Base-by-base conservation (phyloP, 2,329 filamentous ascomycete genomes). In the Calonectria pauciramosa region DNA sequence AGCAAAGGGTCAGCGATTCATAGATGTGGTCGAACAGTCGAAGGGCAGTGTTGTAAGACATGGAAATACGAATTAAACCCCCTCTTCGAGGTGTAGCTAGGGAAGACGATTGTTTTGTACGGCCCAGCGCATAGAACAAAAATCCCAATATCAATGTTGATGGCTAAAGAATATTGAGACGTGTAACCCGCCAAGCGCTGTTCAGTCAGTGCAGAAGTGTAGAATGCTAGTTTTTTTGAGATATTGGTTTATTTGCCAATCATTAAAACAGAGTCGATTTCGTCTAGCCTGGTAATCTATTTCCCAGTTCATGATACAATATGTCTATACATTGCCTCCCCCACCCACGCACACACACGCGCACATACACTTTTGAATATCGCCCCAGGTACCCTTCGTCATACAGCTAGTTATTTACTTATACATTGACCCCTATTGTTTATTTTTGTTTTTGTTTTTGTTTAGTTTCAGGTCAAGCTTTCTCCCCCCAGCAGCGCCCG, bases 401-500 rank as follows among this genome's bases (percentile, higher is more conserved):
- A 52, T 63, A 34, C 67, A 67, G 26, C 41, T 68, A 67, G 26
- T 32, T 68, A n/a, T 56, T 51, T 65, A 73, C 49, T 69, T 38
- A 56, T 69, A 73, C 71, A 73, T 36, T 66, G 44, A 23, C 44
- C 26, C 16, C 4, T n/a, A 34, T 16, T 47, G 6, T n/a, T 7
- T 18, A 26, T 16, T n/a, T n/a, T 20, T 23, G 13, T 23, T 47
- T 23, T 54, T 20, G 13, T 54, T 30, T 28, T 23, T 52, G 10
- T 28, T 8, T n/a, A 4, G 14, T 1, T 26, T 23, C 10, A 7
- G 23, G 74, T n/a, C 70, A 47, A 26, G 73, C 68, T 47, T 69
- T 66, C 13, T 30, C 30, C 18, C 76, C 79, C 83, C 84, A 86
- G 28, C 82, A 84, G 49, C 71, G 72, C 56, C 81, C 75, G 64